Evolutionary conservation across 352 stramenopile genomes (phyloP).

Genomic region (Pythium apleroticum): DNA sequence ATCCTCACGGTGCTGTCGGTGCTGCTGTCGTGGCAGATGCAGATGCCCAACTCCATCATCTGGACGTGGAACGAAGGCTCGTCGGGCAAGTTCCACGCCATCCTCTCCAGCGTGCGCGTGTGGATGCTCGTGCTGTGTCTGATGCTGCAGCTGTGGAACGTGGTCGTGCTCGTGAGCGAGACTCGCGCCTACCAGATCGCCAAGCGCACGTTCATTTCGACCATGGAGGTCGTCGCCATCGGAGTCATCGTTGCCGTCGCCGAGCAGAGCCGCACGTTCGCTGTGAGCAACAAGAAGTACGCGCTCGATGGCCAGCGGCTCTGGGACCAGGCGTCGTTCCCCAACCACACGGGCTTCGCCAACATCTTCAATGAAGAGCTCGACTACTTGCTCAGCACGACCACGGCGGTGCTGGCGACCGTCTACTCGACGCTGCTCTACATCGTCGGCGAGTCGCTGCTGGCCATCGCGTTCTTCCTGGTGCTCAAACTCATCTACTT

Average conservation of each 20-base stretch:
- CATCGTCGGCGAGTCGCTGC: slow-evolving; percentile 36
- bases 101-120: slow-evolving; percentile 37
- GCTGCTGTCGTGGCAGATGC: slow-evolving; percentile 50
- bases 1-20: slow-evolving; percentile 43
- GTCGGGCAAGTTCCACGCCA: slow-evolving; percentile 24
- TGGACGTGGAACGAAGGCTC: slow-evolving; percentile 39
- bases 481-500: slow-evolving; percentile 23
- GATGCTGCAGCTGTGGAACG: slow-evolving; percentile 39
- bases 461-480: slow-evolving; percentile 25
- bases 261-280: slow-evolving; percentile 31
- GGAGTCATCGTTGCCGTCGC: slow-evolving; percentile 28
- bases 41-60: slow-evolving; percentile 47
- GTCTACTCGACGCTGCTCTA: slow-evolving; percentile 37
- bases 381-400: slow-evolving; percentile 39
- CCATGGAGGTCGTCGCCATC: slow-evolving; percentile 38
- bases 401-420: slow-evolving; percentile 22
- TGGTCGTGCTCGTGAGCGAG: slow-evolving; percentile 35
- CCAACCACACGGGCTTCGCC: slow-evolving; percentile 28
- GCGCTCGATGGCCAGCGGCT: slow-evolving; percentile 38
- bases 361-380: slow-evolving; percentile 59
- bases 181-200: slow-evolving; percentile 40
- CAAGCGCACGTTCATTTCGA: slow-evolving; percentile 40
- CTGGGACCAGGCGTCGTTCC: slow-evolving; percentile 38
- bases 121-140: slow-evolving; percentile 54
- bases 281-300: slow-evolving; percentile 33